Evolutionary conservation across 2,329 filamentous ascomycete genomes (phyloP).

Genomic region (Truncatella angustata): DNA sequence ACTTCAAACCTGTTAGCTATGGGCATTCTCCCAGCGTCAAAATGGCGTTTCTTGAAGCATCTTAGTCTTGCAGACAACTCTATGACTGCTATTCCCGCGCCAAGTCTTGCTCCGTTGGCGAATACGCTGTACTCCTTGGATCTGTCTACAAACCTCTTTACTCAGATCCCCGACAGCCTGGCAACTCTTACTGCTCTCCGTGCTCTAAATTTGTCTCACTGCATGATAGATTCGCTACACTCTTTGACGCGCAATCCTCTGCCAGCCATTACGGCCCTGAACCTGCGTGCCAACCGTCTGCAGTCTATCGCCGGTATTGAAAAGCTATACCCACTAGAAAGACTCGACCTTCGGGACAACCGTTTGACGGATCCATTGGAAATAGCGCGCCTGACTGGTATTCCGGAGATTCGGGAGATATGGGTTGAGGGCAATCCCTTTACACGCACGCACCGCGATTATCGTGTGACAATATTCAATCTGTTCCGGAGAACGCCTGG

Average conservation of each 20-base stretch:
- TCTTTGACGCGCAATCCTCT: slow-evolving; percentile 83
- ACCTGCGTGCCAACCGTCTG: slow-evolving; percentile 85
- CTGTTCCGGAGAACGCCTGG: slow-evolving; percentile 88
- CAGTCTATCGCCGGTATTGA: slow-evolving; percentile 87
- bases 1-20: slow-evolving; percentile 73
- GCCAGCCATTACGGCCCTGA: slow-evolving; percentile 89
- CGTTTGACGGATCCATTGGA: slow-evolving; percentile 87
- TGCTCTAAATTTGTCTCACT: slow-evolving; percentile 89
- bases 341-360: slow-evolving; percentile 90
- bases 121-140: slow-evolving; percentile 91
- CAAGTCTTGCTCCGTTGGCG: slow-evolving; percentile 77
- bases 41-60: slow-evolving; percentile 94
- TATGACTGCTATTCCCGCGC: slow-evolving; percentile 73
- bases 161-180: slow-evolving; percentile 89
- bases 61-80: slow-evolving; percentile 90
- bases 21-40: slow-evolving; percentile 74
- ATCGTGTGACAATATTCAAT: slow-evolving; percentile 91
- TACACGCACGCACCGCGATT: slow-evolving; percentile 79
- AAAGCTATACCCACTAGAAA: slow-evolving; percentile 81
- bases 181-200: slow-evolving; percentile 83
- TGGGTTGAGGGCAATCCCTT: slow-evolving; percentile 94
- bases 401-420: slow-evolving; percentile 88
- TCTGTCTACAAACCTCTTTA: slow-evolving; percentile 87
- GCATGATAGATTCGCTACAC: slow-evolving; percentile 94
- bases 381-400: slow-evolving; percentile 81